Evolutionary conservation across 805 yeast species (phyloP), one percentile per base, ranked within the genome.

Genomic region (Diddensiella caesifluorescens): DNA sequence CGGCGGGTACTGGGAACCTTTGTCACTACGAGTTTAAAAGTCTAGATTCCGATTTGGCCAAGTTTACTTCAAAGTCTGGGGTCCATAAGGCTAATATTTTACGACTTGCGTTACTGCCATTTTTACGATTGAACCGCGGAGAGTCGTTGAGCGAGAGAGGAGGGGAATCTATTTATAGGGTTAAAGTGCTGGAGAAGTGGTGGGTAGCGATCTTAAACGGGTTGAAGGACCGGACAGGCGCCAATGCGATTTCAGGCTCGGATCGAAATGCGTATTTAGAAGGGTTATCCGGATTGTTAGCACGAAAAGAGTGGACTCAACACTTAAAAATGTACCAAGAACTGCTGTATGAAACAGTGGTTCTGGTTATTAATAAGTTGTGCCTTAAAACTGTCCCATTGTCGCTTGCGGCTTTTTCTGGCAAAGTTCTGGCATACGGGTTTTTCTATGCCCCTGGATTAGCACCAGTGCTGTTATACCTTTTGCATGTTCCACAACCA

Each of bases 371-470:
- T 9, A 57, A 63, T 38, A 70, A 72, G 49, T 61, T 79, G 43
- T 62, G 68, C 36, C 52, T 69, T 42, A 79, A 79, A 48, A 67
- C 67, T 19, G 63, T 79, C 7, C 69, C 84, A 0, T 59, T 77
- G n/a, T 68, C 81, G 4, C 60, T 74, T 16, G 68, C 77, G 18
- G 86, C 87, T 2, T 80, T 82, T 50, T 65, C 77, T 9, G 90
- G 90, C 4, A 82, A 83, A 53, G 71, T 79, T 3, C 72, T 83
- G 56, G 88, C 88, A 1, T 75, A 77, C 53, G 64, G 77, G 2
- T 83, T 71, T 48, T 73, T 74, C 56, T 63, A 69, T 46, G 60
- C 80, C 3, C 77, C 79, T 0, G 68, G 72, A 21, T 71, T 80
- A 3, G 74, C 82, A 13, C 68, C 68, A 38, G 80, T 54, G 7